Conservation (phyloP, 1,284 basidiomycete species). For the Porogramme epimiltina region DNA sequence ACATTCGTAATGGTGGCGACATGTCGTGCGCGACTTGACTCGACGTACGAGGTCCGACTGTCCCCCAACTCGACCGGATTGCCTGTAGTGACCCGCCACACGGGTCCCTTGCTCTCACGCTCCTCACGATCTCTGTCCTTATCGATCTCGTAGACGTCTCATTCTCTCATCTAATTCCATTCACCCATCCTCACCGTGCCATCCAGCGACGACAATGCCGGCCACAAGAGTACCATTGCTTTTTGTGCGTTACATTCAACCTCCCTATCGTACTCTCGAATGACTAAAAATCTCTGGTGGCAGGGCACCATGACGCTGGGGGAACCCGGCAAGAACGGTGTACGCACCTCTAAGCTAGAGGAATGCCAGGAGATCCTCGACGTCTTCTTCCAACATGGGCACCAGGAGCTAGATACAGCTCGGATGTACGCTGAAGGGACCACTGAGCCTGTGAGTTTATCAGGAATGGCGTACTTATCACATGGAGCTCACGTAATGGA, state of each 20-base stretch:
- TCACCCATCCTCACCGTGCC: background rate
- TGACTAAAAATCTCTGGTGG: no score
- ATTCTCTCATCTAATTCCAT: background rate
- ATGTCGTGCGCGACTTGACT: no score
- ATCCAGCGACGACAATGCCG: conserved; percentile 5
- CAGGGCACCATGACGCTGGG: conserved; percentile 57
- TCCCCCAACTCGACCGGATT: no score
- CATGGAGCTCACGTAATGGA: background rate
- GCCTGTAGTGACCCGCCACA: no score
- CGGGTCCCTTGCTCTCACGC: no score
- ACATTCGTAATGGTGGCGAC: no score
- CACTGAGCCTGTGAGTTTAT: conserved; percentile 48
- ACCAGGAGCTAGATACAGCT: conserved; percentile 52
- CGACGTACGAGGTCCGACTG: no score
- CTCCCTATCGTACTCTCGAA: no score
- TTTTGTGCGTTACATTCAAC: conserved; percentile 2
- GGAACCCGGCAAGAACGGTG: conserved; percentile 42
- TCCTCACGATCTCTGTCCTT: background rate
- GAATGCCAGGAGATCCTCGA: conserved; percentile 50
- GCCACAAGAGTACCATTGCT: conserved; percentile 15
- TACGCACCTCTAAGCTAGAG: conserved; percentile 38
- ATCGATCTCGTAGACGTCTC: background rate
- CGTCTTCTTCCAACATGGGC: conserved; percentile 43
- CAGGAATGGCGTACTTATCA: no score
- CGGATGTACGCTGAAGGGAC: conserved; percentile 52